Conservation (phyloP, 1,284 basidiomycete species). For the Cryptococcus maquisensis region DNA sequence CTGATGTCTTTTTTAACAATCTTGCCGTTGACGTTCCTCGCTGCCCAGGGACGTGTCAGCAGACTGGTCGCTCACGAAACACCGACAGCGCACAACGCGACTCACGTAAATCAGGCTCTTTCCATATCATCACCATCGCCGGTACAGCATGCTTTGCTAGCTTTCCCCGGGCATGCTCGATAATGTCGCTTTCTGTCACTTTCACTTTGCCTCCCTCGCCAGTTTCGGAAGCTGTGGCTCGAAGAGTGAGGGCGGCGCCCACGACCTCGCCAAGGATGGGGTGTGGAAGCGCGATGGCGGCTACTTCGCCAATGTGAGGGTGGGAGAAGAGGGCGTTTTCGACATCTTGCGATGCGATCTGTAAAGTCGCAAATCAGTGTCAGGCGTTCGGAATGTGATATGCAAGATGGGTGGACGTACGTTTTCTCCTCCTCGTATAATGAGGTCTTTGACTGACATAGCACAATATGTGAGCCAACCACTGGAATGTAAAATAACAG, state of each 20-base stretch:
- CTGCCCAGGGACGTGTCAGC: conserved; percentile 14
- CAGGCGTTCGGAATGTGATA: too few relatives aligned
- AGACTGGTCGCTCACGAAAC: neutral
- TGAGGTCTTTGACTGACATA: conserved; percentile 38
- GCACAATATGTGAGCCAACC: too few relatives aligned
- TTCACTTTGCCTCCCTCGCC: neutral
- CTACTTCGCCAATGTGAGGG: conserved; percentile 30
- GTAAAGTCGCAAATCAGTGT: neutral
- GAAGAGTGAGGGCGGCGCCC: conserved; percentile 30
- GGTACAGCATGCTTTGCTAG: conserved; percentile 28
- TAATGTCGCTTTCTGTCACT: conserved; percentile 15
- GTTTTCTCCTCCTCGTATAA: conserved; percentile 47
- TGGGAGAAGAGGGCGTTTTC: conserved; percentile 40
- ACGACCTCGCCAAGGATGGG: conserved; percentile 37
- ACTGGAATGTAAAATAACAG: too few relatives aligned
- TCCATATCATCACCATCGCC: conserved; percentile 20
- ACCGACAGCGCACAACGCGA: neutral
- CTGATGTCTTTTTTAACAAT: conserved; percentile 33
- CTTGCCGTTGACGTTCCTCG: conserved; percentile 37
- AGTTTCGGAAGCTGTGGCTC: conserved; percentile 1
- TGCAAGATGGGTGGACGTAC: conserved; percentile 13
- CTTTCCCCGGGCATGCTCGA: conserved; percentile 9
- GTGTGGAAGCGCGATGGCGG: conserved; percentile 38
- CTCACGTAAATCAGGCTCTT: conserved; percentile 25
- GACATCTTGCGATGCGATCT: conserved; percentile 38